Evolutionary conservation across 495 filamentous ascomycete genomes (phyloP), one percentile per base, ranked within the genome.

Genomic region (Annulohypoxylon moriforme): DNA sequence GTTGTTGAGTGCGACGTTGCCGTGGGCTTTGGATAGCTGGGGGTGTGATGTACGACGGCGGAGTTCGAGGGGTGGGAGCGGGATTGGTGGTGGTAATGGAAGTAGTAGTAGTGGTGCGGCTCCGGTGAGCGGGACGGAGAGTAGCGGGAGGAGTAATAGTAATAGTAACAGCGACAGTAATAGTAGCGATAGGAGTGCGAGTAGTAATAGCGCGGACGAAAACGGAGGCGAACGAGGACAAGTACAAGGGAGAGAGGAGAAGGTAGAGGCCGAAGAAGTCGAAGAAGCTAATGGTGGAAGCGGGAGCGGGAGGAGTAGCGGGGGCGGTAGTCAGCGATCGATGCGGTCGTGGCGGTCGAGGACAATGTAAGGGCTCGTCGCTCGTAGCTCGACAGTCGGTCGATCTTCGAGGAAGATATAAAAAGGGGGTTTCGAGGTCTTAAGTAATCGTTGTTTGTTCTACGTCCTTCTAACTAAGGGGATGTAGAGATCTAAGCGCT

Each of bases 1-100:
- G 57, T 38, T 62, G 31, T 33, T 66, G 29, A 70, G 67, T 60
- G 53, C 60, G 22, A 69, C 71, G 56, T 40, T 74, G 47, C 61
- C 68, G 34, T 65, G 60, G 68, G 61, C 55, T 49, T 49, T 66
- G 38, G 57, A 71, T 13, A 53, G 33, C 16, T 64, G 58, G 50
- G 69, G 59, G 0, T 58, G 63, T 40, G 57, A 55, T 7, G 31
- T 16, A 38, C 14, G 57, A 38, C 14, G 57, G 18, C 33, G 47
- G n/a, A 13, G 55, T n/a, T 59, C 53, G 64, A 22, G 55, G 16
- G 24, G 49, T 5, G 61, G 47, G 16, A 56, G 62, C 31, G 18
- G 5, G 13, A 40, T 1, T 14, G 14, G 36, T 0, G 25, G 44
- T 20, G 40, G 53, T 46, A 13, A 36, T 0, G 20, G 36, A 4